Percentiles rank a stretch among this genome's conserved stretches.
Evolutionary conservation across 1,139 yeast species (phyloP).

Genomic region (Geotrichum klebahnii): DNA sequence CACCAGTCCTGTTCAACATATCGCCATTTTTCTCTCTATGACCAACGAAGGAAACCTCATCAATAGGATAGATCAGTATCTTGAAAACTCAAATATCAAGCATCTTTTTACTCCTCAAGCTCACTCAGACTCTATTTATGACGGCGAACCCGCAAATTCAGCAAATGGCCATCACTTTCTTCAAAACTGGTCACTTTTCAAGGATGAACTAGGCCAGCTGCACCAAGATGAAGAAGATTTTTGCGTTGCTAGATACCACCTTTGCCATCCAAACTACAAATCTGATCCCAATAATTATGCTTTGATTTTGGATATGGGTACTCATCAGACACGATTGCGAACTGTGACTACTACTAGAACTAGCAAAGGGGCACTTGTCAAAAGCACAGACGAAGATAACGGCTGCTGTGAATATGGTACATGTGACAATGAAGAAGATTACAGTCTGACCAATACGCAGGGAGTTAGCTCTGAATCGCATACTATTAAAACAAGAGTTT

Average conservation of each 20-base stretch:
- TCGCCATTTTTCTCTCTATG: constrained; percentile 23
- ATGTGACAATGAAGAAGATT: neutral
- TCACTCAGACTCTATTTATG: constrained; percentile 2
- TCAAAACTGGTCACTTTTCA: constrained; percentile 7
- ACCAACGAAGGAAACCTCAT: constrained; percentile 11
- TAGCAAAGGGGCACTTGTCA: neutral
- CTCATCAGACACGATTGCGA: constrained; percentile 2
- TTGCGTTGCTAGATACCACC: constrained; percentile 10
- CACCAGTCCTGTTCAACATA: constrained; percentile 25
- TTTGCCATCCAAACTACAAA: constrained; percentile 18
- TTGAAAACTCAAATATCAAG: constrained; percentile 13
- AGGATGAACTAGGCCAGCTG: constrained; percentile 4
- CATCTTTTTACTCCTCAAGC: constrained; percentile 17
- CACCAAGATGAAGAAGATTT: constrained; percentile 1
- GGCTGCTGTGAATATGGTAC: neutral
- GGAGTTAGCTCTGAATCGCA: constrained; percentile 3
- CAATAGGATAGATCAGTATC: constrained; percentile 17
- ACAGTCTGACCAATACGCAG: neutral
- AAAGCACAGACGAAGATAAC: neutral
- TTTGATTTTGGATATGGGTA: constrained; percentile 12
- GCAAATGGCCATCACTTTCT: neutral
- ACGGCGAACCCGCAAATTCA: neutral
- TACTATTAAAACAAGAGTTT: constrained; percentile 1
- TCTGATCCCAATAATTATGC: constrained; percentile 11
- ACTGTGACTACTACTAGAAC: neutral